Evolutionary conservation across 805 yeast species (phyloP), one percentile per base, ranked within the genome.

Genomic region (Debaryomyces prosopidis): DNA sequence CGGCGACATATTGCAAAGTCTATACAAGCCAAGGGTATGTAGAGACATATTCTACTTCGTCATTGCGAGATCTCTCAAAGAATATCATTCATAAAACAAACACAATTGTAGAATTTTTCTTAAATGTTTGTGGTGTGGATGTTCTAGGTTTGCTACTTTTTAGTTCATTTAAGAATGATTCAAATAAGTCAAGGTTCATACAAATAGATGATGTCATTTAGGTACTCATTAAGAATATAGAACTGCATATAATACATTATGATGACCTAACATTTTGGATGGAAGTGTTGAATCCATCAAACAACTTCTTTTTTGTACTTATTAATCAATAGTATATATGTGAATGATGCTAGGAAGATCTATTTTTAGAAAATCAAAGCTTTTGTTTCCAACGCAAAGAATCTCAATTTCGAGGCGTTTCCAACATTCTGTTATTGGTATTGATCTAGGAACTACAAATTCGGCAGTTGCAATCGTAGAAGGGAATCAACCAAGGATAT

Each of bases 391-490:
- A 19, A 26, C 10, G 3, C 36, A 20, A 16, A 30, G 42, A 12
- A 18, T 10, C 18, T 14, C 26, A 8, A 19, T 18, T 4, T 14
- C 9, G 18, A 36, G 37, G 10, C 49, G 65, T 4, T 44, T 46
- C 45, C 58, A 55, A 28, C 65, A 59, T 42, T 48, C 59, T 11
- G 89, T 85, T 4, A 80, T 85, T 40, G 96, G 96, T 46, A 87
- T 87, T 51, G 96, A 87, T 65, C 66, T 87, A 45, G 96, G 96
- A 20, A 87, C 96, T 17, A 87, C 96, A 36, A 87, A 87, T 67
- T 85, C 92, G 36, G 95, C 94, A 2, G 92, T 87, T 27, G 95
- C 95, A 9, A 71, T 85, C 45, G 82, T 84, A 70, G 79, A 80
- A 55, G 85, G 85, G 38, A 71, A 79, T 51, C 73, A 76, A 23